Evolutionary conservation across 352 stramenopile species (phyloP).

Genomic region (Pythium chondricola): DNA sequence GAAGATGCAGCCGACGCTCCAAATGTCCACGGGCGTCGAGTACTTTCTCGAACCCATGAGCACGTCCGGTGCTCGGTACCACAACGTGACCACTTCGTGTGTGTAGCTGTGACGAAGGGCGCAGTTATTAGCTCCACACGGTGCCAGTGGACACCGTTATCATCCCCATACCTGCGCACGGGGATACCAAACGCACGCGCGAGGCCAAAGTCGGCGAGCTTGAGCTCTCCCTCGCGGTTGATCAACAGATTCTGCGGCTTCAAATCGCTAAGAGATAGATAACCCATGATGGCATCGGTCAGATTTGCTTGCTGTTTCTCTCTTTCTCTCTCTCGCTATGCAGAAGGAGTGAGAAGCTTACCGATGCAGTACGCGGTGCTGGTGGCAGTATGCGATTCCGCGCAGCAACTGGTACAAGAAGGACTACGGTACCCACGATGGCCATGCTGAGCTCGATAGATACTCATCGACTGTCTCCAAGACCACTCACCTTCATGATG

Average conservation of each 20-base stretch:
- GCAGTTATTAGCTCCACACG: background rate
- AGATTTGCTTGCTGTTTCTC: no score
- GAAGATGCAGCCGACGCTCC: slow-evolving; percentile 98
- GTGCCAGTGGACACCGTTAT: no score
- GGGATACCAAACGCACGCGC: slow-evolving; percentile 99
- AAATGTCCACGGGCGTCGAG: slow-evolving; percentile 98
- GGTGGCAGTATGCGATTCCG: slow-evolving; percentile 99
- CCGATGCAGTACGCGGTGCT: slow-evolving; percentile 92
- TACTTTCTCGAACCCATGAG: slow-evolving; percentile 98
- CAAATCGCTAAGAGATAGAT: slow-evolving; percentile 88
- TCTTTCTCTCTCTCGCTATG: no score
- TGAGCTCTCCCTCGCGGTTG: slow-evolving; percentile 97
- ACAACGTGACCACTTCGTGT: slow-evolving; percentile 99
- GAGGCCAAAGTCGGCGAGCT: slow-evolving; percentile 99
- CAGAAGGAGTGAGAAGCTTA: no score
- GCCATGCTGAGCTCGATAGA: background rate
- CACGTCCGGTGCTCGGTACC: slow-evolving; percentile 98
- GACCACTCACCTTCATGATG: slow-evolving; percentile 76
- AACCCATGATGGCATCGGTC: no score
- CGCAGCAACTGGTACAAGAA: slow-evolving; percentile 99
- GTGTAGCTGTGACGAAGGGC: slow-evolving; percentile 79
- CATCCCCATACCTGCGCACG: slow-evolving; percentile 81
- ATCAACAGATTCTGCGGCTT: slow-evolving; percentile 99
- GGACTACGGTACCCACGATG: no score
- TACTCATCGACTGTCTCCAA: background rate